Evolutionary conservation across 257 asterid species (phyloP).

Genomic region (Apocynum venetum): DNA sequence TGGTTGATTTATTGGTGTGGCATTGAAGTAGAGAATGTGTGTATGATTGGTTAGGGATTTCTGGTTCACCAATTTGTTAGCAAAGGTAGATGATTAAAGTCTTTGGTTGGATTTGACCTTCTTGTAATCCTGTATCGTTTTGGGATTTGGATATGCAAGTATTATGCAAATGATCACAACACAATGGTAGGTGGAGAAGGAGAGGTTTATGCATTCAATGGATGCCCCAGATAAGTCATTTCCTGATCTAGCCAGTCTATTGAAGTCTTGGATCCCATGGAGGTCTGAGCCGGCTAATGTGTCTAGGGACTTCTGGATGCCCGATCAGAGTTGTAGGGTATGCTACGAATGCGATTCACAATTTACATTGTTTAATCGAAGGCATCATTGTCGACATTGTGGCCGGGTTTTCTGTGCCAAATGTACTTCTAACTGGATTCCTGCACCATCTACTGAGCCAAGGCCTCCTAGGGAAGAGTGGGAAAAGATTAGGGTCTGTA

Average conservation of each 20-base stretch:
- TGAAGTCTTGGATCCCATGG: slow-evolving; percentile 82
- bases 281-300: slow-evolving; percentile 66
- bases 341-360: slow-evolving; percentile 94
- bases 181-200: slow-evolving; percentile 57
- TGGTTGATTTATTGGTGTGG: not conserved
- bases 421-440: slow-evolving; percentile 83
- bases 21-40: not conserved
- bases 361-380: slow-evolving; percentile 77
- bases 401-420: slow-evolving; percentile 82
- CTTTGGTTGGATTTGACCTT: slow-evolving; percentile 16
- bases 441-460: slow-evolving; percentile 35
- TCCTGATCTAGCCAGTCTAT: slow-evolving; percentile 55
- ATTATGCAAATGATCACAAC: slow-evolving; percentile 47
- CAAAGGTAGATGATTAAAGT: slow-evolving; percentile 1
- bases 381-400: slow-evolving; percentile 95
- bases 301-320: slow-evolving; percentile 99
- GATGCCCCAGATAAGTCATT: slow-evolving; percentile 48
- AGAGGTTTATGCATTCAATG: slow-evolving; percentile 48
- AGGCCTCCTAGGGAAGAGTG: slow-evolving; percentile 44
- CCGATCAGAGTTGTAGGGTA: slow-evolving; percentile 91
- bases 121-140: slow-evolving; percentile 6
- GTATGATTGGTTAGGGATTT: slow-evolving; percentile 9
- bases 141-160: slow-evolving; percentile 35
- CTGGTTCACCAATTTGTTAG: slow-evolving; percentile 17
- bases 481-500: slow-evolving; percentile 80